These are phyloP conservation scores for Diplocarpon mali DNA, from an alignment of 2,329 filamentous ascomycete genomes.

Conservation along the genomic window DNA sequence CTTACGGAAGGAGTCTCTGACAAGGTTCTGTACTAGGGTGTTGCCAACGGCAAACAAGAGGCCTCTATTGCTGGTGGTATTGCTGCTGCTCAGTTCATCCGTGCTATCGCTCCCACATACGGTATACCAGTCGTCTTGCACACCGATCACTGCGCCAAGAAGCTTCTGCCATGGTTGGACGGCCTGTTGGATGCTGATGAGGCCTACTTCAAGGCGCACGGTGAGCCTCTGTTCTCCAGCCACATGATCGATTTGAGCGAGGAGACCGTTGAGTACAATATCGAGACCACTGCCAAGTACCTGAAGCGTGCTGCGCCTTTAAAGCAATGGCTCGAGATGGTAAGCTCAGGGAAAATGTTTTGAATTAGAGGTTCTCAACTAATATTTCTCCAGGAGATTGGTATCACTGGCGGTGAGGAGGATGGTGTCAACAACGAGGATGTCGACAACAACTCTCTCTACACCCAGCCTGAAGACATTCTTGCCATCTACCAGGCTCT, in stretches of 20 bases:
- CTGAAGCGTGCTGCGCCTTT: constrained; percentile 87
- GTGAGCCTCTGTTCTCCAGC: constrained; percentile 85
- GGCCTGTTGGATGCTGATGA: constrained; percentile 93
- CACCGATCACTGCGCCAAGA: constrained; percentile 99
- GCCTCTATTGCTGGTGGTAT: constrained; percentile 82
- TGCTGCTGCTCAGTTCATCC: constrained; percentile 88
- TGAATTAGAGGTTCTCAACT: background rate
- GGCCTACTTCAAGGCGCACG: constrained; percentile 84
- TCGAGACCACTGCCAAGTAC: constrained; percentile 84
- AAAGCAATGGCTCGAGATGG: constrained; percentile 99
- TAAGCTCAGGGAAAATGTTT: constrained; percentile 29
- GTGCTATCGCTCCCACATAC: constrained; percentile 75
- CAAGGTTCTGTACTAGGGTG: constrained; percentile 39
- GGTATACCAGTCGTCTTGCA: constrained; percentile 86
- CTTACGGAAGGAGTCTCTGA: constrained; percentile 4
- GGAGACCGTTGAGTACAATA: constrained; percentile 83
- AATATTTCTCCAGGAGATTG: constrained; percentile 52
- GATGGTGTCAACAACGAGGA: constrained; percentile 98
- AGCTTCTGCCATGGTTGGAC: constrained; percentile 95
- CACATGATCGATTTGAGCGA: constrained; percentile 99
- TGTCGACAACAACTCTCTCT: constrained; percentile 92
- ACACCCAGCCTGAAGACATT: constrained; percentile 97
- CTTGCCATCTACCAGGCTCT: constrained; percentile 83
- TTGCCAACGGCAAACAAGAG: constrained; percentile 71
- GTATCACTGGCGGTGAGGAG: constrained; percentile 94